Evolutionary conservation across 441 rosid genomes (phyloP).

Genomic region (Populus tomentosa): DNA sequence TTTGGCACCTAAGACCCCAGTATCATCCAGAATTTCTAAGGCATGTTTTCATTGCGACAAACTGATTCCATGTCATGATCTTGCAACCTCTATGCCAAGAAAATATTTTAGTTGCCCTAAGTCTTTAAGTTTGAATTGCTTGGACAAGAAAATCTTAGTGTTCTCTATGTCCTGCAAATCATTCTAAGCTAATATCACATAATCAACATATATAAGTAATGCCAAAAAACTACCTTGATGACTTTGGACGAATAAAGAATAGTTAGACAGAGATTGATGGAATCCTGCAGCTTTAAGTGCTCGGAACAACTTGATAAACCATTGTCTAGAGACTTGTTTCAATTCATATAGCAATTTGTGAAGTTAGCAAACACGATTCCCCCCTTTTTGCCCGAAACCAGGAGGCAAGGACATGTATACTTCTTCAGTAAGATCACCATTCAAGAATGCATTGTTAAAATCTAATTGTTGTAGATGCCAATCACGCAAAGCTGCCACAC

Average conservation of each 20-base stretch:
- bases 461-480: no score
- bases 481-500: no score
- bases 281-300: neutral
- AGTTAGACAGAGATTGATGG: neutral
- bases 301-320: neutral
- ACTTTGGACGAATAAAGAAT: neutral
- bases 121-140: no score
- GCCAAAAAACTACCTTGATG: neutral
- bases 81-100: neutral
- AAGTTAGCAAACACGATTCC: neutral
- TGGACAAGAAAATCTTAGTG: neutral
- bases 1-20: neutral
- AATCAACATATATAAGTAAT: neutral
- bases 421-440: neutral
- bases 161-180: neutral
- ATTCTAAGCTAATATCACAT: neutral
- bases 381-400: neutral
- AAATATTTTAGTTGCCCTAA: neutral
- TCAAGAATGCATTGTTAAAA: neutral
- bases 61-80: neutral
- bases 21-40: neutral
- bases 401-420: neutral
- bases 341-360: conserved; percentile 2
- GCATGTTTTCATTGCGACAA: neutral
- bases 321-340: neutral